These are phyloP conservation scores for Gnaphalium uliginosum DNA, from an alignment of 129 eudicot genomes.

Conservation along the genomic window DNA sequence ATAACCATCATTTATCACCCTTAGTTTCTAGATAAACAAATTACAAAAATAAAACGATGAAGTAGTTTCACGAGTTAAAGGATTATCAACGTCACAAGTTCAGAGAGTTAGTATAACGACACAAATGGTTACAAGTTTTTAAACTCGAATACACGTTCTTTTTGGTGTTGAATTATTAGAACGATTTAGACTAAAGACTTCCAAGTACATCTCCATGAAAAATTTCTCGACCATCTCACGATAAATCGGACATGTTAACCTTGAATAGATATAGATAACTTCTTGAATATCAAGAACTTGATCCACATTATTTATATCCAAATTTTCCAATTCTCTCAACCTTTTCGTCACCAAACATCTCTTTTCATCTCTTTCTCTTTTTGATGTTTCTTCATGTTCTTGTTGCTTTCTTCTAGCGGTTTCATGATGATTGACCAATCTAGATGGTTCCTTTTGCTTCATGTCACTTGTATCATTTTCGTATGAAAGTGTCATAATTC, in stretches of 20 bases:
- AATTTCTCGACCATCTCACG: constrained; percentile 49
- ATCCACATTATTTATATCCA: constrained; percentile 44
- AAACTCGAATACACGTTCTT: constrained; percentile 1
- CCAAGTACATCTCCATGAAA: constrained; percentile 45
- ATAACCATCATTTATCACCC: background rate
- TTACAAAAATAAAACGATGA: background rate
- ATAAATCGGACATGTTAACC: constrained; percentile 50
- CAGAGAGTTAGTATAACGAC: background rate
- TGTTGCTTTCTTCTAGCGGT: constrained; percentile 9
- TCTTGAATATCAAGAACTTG: constrained; percentile 55
- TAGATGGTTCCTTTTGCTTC: constrained; percentile 20
- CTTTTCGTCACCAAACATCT: constrained; percentile 29
- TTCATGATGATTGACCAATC: constrained; percentile 16
- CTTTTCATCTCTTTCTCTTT: constrained; percentile 21
- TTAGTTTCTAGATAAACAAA: background rate
- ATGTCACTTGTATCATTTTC: constrained; percentile 20
- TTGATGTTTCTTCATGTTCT: constrained; percentile 9
- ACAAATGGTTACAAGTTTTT: constrained; percentile 2
- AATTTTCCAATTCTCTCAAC: constrained; percentile 47
- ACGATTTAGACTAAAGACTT: constrained; percentile 12
- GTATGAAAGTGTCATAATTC: constrained; percentile 15
- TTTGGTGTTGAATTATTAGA: constrained; percentile 15
- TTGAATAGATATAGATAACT: constrained; percentile 44
- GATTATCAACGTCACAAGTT: background rate
- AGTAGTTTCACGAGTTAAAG: background rate